Evolutionary conservation across 495 filamentous ascomycete genomes (phyloP).

Genomic region (Penicillium maclennaniae): DNA sequence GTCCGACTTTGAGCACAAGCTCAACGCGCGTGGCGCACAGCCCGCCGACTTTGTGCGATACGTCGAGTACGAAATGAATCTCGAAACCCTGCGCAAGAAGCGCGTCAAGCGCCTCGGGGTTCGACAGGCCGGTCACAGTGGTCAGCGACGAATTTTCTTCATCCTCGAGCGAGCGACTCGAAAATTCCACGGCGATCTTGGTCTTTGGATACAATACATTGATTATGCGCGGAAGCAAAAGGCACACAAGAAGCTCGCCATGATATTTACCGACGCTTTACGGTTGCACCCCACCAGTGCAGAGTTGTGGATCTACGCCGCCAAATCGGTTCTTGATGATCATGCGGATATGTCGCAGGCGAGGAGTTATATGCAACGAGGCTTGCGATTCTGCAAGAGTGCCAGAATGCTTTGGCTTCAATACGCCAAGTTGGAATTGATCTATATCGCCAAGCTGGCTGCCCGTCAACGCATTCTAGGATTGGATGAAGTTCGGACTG

Average conservation of each 20-base stretch:
- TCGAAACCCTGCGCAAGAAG: conserved; percentile 77
- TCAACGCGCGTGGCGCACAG: conserved; percentile 74
- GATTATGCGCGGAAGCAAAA: conserved; percentile 73
- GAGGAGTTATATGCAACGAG: conserved; percentile 82
- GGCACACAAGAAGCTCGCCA: conserved; percentile 73
- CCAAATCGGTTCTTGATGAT: conserved; percentile 66
- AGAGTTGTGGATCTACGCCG: conserved; percentile 85
- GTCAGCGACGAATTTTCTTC: conserved; percentile 79
- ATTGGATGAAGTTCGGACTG: conserved; percentile 53
- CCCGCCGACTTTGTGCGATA: conserved; percentile 81
- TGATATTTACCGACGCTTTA: conserved; percentile 71
- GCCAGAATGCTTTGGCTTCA: conserved; percentile 75
- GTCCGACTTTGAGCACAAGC: conserved; percentile 86
- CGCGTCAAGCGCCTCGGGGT: conserved; percentile 75
- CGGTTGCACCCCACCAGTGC: conserved; percentile 80
- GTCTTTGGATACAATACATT: conserved; percentile 90
- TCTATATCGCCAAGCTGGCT: conserved; percentile 79
- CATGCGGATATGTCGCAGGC: conserved; percentile 82
- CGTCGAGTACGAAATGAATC: conserved; percentile 84
- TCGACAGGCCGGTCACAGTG: conserved; percentile 56
- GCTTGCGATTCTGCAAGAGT: conserved; percentile 78
- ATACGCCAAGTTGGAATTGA: conserved; percentile 88
- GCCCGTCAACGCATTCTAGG: conserved; percentile 65
- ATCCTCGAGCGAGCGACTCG: conserved; percentile 82
- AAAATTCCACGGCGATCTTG: conserved; percentile 78